A percentile compares a stretch with the other conserved stretches of the same genome.
These are phyloP conservation scores for Lactarius hengduanensis DNA, from an alignment of 768 basidiomycete genomes.

Conservation along the genomic window DNA sequence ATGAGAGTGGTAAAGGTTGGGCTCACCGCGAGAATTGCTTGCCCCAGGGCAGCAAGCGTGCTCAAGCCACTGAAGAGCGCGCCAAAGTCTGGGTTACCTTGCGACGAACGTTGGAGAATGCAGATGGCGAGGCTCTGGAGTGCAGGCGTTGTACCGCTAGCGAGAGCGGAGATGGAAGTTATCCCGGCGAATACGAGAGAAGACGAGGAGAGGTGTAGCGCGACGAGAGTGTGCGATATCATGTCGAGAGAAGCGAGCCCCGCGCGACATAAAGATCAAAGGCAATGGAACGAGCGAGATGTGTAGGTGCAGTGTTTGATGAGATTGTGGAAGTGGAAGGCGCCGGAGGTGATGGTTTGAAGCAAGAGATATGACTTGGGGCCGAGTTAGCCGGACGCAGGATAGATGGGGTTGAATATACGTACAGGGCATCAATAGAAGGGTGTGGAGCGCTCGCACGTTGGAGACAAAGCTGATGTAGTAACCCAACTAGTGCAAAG, in stretches of 20 bases:
- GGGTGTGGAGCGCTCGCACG: conserved; percentile 60
- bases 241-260: conserved; percentile 66
- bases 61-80: conserved; percentile 72
- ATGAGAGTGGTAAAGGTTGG: conserved; percentile 28
- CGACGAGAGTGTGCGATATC: conserved; percentile 60
- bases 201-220: conserved; percentile 48
- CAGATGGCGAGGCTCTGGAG: conserved; percentile 73
- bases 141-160: conserved; percentile 66
- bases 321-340: conserved; percentile 21
- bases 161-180: conserved; percentile 62
- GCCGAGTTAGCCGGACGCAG: conserved; percentile 35
- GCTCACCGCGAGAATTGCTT: conserved; percentile 53
- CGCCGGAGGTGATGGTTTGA: conserved; percentile 46
- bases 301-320: conserved; percentile 45
- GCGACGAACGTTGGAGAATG: conserved; percentile 43
- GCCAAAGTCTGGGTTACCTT: conserved; percentile 44
- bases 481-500: conserved; percentile 53
- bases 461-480: conserved; percentile 72
- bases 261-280: conserved; percentile 71
- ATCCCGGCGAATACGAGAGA: conserved; percentile 50
- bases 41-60: conserved; percentile 62
- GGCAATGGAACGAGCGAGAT: conserved; percentile 57
- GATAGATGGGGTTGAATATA: conserved; percentile 10
- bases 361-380: conserved; percentile 54
- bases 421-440: conserved; percentile 69